Conservation (phyloP, 176 grass and related monocot species). For the Oryza glaberrima region DNA sequence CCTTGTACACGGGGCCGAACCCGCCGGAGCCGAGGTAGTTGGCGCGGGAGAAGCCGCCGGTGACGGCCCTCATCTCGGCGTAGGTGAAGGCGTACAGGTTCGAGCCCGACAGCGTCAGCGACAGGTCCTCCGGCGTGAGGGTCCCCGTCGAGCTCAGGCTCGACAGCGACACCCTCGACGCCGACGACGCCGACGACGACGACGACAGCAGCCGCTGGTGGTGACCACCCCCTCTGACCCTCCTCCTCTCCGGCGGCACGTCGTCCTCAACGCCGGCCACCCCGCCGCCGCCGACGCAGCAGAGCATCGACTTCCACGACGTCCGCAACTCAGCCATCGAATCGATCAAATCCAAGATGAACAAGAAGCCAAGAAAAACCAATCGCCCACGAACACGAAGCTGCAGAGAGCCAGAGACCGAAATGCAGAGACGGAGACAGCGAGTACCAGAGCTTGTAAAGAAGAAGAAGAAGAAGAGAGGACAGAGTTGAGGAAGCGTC, state of each 20-base stretch:
- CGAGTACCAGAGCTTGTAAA: neutral
- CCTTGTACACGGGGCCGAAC: conserved; percentile 74
- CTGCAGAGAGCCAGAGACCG: neutral
- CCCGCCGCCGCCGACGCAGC: conserved; percentile 36
- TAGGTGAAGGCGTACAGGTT: conserved; percentile 74
- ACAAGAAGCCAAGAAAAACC: neutral
- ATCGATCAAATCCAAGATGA: neutral
- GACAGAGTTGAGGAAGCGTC: neutral
- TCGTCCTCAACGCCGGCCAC: neutral
- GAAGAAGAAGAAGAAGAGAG: neutral
- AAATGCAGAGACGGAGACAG: neutral
- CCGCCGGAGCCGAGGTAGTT: conserved; percentile 85
- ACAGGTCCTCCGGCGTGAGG: conserved; percentile 73
- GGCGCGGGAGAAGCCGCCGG: conserved; percentile 56
- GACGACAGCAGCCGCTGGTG: neutral
- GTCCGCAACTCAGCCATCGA: conserved; percentile 12
- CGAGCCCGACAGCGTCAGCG: conserved; percentile 50
- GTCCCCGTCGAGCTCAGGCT: conserved; percentile 58
- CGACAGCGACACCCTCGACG: conserved; percentile 64
- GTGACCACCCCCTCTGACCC: neutral
- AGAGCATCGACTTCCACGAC: conserved; percentile 45
- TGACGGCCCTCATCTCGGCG: conserved; percentile 58
- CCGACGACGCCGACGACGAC: neutral
- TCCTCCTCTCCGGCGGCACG: neutral
- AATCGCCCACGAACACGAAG: neutral